A percentile compares a stretch with the other conserved stretches of the same genome.
These are phyloP conservation scores for Skeletonema tropicum DNA, from an alignment of 108 stramenopile genomes.

Conservation along the genomic window DNA sequence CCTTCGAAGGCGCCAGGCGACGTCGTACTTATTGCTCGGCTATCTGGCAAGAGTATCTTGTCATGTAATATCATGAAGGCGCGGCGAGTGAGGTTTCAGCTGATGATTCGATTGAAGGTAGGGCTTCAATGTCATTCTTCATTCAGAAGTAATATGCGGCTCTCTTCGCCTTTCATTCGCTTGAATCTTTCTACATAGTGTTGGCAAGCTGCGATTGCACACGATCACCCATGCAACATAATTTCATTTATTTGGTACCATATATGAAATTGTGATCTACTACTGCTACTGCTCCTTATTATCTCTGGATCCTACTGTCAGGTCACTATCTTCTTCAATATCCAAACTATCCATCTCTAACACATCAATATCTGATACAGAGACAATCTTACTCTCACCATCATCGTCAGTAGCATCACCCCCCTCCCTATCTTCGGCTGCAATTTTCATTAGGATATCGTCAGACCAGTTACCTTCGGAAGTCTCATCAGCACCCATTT, in stretches of 20 bases:
- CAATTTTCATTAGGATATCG: not conserved
- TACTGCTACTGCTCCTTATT: not conserved
- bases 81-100: no score
- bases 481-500: slow-evolving; percentile 3
- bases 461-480: not conserved
- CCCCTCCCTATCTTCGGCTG: not conserved
- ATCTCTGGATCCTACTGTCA: not conserved
- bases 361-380: slow-evolving; percentile 10
- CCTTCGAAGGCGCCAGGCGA: no score
- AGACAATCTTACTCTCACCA: not conserved
- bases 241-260: not conserved
- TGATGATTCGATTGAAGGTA: no score
- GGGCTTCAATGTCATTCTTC: no score
- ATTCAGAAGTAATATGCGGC: no score
- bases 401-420: not conserved
- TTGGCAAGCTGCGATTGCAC: no score
- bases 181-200: no score
- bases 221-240: no score
- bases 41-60: no score
- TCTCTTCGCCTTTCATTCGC: no score
- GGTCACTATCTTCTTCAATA: not conserved
- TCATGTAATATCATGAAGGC: no score
- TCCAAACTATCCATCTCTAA: slow-evolving; percentile 10
- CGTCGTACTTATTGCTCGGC: no score
- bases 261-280: not conserved